Evolutionary conservation across 2,329 filamentous ascomycete species (phyloP).

Genomic region (Orbilia oligospora): DNA sequence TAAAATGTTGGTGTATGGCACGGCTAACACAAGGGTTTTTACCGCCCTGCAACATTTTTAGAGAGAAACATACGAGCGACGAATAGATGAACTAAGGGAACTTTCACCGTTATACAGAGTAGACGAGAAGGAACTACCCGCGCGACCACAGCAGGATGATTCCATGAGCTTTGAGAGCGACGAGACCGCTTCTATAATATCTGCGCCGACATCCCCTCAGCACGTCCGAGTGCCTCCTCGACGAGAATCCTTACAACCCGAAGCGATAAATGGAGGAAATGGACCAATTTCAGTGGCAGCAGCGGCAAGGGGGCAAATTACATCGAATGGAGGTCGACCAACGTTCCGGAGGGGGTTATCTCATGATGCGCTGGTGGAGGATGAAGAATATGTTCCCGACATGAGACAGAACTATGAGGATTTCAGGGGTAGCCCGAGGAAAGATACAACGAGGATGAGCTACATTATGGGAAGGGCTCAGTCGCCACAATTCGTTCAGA

Average conservation of each 20-base stretch:
- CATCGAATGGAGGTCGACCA: constrained; percentile 41
- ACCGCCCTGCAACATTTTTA: constrained; percentile 66
- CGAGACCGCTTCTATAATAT: constrained; percentile 44
- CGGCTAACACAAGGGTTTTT: constrained; percentile 38
- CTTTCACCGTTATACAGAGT: constrained; percentile 72
- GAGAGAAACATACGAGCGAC: constrained; percentile 89
- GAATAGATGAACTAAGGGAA: constrained; percentile 87
- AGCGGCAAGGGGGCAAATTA: constrained; percentile 20
- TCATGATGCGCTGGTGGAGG: constrained; percentile 68
- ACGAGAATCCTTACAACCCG: constrained; percentile 66
- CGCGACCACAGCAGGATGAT: constrained; percentile 73
- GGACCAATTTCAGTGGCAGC: not conserved
- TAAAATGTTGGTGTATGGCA: constrained; percentile 45
- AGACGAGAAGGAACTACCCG: constrained; percentile 83
- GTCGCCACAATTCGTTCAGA: constrained; percentile 56
- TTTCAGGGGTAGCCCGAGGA: constrained; percentile 52
- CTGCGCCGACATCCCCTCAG: constrained; percentile 60
- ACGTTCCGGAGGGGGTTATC: constrained; percentile 45
- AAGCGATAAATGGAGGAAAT: constrained; percentile 51
- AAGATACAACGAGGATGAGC: constrained; percentile 45
- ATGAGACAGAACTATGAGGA: constrained; percentile 65
- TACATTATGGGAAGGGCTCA: constrained; percentile 47
- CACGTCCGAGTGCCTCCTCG: constrained; percentile 65
- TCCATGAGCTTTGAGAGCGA: constrained; percentile 60
- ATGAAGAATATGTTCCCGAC: constrained; percentile 69